These are phyloP conservation scores for Picocystis sp. DNA, from an alignment of 163 green algal genomes.

Conservation along the genomic window DNA sequence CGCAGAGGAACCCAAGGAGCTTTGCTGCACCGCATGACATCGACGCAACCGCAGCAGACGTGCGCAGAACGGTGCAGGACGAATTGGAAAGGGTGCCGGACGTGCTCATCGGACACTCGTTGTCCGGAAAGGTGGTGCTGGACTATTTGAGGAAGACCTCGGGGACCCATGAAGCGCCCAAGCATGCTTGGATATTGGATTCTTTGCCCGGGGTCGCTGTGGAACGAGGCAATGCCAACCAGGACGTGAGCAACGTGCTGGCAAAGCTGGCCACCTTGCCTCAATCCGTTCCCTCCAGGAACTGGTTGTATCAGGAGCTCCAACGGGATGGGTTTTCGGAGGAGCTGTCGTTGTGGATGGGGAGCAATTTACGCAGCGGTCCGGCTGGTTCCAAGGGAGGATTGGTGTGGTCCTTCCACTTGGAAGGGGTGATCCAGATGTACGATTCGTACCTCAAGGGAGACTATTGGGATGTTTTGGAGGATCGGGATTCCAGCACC, in stretches of 20 bases:
- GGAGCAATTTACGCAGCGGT: too few relatives aligned
- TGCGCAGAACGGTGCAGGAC: slow-evolving; percentile 13
- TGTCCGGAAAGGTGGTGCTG: slow-evolving; percentile 61
- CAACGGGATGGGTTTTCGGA: too few relatives aligned
- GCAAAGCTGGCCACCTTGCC: slow-evolving; percentile 2
- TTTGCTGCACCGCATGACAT: slow-evolving; percentile 30
- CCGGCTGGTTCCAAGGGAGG: slow-evolving; percentile 10
- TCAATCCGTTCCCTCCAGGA: background rate
- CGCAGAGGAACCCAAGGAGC: slow-evolving; percentile 10
- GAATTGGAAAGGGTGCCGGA: slow-evolving; percentile 10
- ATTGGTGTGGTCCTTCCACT: slow-evolving; percentile 33
- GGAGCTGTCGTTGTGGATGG: too few relatives aligned
- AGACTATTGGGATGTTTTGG: slow-evolving; percentile 29
- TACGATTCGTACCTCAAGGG: slow-evolving; percentile 32
- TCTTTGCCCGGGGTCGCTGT: slow-evolving; percentile 27
- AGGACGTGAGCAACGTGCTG: slow-evolving; percentile 23
- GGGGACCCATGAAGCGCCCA: background rate
- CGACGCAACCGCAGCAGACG: slow-evolving; percentile 32
- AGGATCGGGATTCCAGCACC: slow-evolving; percentile 20
- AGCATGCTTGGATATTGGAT: slow-evolving; percentile 54
- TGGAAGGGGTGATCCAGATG: slow-evolving; percentile 28
- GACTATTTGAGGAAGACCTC: slow-evolving; percentile 24
- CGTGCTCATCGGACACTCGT: slow-evolving; percentile 46
- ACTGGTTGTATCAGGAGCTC: too few relatives aligned
- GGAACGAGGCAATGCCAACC: background rate